Conservation (phyloP, 495 filamentous ascomycete genomes). For the Thermothielavioides terrestris region DNA sequence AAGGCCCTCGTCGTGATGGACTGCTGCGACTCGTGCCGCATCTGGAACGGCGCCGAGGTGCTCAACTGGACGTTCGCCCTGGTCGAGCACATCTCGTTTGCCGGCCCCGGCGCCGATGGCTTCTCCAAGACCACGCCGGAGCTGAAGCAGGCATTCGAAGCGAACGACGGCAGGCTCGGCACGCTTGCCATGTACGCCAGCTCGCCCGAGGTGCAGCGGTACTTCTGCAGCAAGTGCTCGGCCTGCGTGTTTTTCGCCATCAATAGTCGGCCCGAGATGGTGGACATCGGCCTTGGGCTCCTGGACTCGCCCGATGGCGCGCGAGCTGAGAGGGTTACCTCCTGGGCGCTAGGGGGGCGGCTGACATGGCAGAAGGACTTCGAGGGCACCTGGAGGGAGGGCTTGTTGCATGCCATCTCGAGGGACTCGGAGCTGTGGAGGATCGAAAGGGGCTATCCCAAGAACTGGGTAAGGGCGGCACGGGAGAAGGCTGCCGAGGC, state of each 20-base stretch:
- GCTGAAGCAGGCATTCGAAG: conserved; percentile 16
- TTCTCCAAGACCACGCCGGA: conserved; percentile 15
- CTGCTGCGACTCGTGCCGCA: conserved; percentile 45
- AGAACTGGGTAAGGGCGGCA: conserved; percentile 15
- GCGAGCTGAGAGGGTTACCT: conserved; percentile 35
- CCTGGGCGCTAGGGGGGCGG: conserved; percentile 16
- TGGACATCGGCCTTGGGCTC: conserved; percentile 45
- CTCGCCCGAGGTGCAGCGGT: conserved; percentile 37
- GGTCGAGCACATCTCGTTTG: conserved; percentile 20
- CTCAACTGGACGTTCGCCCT: conserved; percentile 35
- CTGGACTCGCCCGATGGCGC: conserved; percentile 40
- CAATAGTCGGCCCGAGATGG: conserved; percentile 34
- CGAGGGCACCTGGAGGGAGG: conserved; percentile 20
- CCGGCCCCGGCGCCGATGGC: conserved; percentile 4
- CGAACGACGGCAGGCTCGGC: conserved; percentile 27
- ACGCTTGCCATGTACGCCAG: conserved; percentile 40
- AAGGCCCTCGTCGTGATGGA: conserved; percentile 38
- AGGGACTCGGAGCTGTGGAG: conserved; percentile 19
- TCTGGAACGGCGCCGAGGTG: conserved; percentile 37
- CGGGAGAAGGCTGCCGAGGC: conserved; percentile 8
- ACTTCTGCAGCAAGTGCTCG: conserved; percentile 47
- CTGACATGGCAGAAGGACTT: conserved; percentile 17
- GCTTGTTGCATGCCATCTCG: conserved; percentile 8
- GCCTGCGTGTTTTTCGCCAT: conserved; percentile 42
- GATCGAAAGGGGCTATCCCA: conserved; percentile 16